These are phyloP conservation scores for carrot (Daucus carota) DNA, from an alignment of 129 eudicot genomes.

Conservation along the genomic window DH1_v3.0 NC_030383.2:38807001-38807500, in stretches of 20 bases:
- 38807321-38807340: neutral
- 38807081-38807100: conserved; percentile 31
- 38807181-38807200: too few species aligned
- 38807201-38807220: too few species aligned
- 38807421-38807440: too few species aligned
- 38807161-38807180: neutral
- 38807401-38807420: too few species aligned
- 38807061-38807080: conserved; percentile 72
- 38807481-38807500: too few species aligned
- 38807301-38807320: neutral
- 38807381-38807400: too few species aligned
- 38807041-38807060: conserved; percentile 72
- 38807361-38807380: too few species aligned
- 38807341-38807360: neutral
- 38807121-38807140: neutral
- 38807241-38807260: neutral
- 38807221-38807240: neutral
- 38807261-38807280: neutral
- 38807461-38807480: too few species aligned
- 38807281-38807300: neutral
- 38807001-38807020: conserved; percentile 31
- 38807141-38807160: neutral
- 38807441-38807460: too few species aligned
- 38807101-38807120: neutral
- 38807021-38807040: conserved; percentile 36